Base-by-base conservation (phyloP, 2,329 filamentous ascomycete species). In the Sordariomycetes sp. region DNA sequence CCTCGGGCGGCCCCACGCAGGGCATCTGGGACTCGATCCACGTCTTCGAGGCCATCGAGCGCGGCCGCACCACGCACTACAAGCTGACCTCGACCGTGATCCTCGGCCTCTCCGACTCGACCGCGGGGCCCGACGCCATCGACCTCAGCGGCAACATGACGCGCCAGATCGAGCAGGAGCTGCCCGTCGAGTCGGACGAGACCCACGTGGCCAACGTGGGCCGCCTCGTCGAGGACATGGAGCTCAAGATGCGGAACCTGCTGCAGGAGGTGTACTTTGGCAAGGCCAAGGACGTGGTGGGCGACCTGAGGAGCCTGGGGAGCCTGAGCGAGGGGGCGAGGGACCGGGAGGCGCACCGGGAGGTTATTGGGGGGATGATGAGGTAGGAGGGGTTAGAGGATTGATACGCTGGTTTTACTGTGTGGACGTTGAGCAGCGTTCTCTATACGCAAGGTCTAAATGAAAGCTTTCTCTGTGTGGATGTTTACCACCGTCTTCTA, bases 201-300 rank as follows among this genome's bases (percentile, higher is more conserved):
- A 90, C 88, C 71, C 94, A 99, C 77, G 94, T 99, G 66, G 89
- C 89, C 66, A 99, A 99, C 73, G 90, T 97, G 61, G 94, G 94
- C 59, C 82, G 87, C 63, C 80, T 99, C 69, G 92, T 99, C 57
- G 94, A 99, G 79, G 94, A 99, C 72, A 97, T 99, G 94, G 94
- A 99, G 77, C 84, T 97, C 71, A 96, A 97, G 81, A 97, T 99
- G 94, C 85, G 94, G 64, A 99, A 99, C 73, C 73, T 97, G 72
- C 77, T 99, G 71, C 93, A 99, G 79, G 94, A 99, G 75, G 94
- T 99, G 55, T 99, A 99, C 76, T 99, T 99, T 74, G 94, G 94
- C 70, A 99, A 99, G 79, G 93, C 94, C 58, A 97, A 96, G 81
- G 94, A 99, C 73, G 91, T 99, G 3, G 93, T 99, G 3, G 94